Percentiles rank a stretch among this genome's conserved stretches.
Conservation (phyloP, 768 basidiomycete species). For the Coprinopsis strossmayeri region DNA sequence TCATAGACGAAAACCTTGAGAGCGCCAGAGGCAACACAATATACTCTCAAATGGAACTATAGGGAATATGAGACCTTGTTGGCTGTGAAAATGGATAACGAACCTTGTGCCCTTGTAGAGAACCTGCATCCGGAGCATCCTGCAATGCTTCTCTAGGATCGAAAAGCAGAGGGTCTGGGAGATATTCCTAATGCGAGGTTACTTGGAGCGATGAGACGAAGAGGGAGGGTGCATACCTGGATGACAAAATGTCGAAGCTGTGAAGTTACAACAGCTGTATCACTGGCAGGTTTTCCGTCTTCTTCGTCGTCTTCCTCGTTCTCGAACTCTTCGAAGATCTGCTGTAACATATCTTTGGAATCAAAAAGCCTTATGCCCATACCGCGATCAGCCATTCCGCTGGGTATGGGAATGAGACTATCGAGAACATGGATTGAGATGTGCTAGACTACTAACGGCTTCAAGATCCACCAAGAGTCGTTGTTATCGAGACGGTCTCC, state of each 20-base stretch:
- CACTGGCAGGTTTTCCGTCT: constrained; percentile 20
- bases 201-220: constrained; percentile 1
- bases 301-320: constrained; percentile 39
- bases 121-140: constrained; percentile 15
- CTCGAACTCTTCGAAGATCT: constrained; percentile 82
- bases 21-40: constrained; percentile 73
- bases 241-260: constrained; percentile 95
- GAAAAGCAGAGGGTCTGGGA: constrained; percentile 69
- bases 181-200: constrained; percentile 64
- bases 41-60: constrained; percentile 92
- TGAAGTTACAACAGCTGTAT: constrained; percentile 65
- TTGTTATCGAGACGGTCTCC: constrained; percentile 48
- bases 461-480: constrained; percentile 85
- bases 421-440: constrained; percentile 2
- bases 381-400: constrained; percentile 92
- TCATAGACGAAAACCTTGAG: constrained; percentile 77
- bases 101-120: constrained; percentile 55
- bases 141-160: constrained; percentile 49
- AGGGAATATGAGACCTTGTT: background rate
- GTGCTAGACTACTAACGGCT: constrained; percentile 49
- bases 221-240: constrained; percentile 49
- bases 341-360: constrained; percentile 59
- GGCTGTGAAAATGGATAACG: too few relatives aligned
- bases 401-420: constrained; percentile 16
- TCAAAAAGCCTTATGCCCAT: constrained; percentile 92